phyloP scores from a whole-genome alignment of 352 stramenopile genomes.

The Aphanomyces stellatus region DNA sequence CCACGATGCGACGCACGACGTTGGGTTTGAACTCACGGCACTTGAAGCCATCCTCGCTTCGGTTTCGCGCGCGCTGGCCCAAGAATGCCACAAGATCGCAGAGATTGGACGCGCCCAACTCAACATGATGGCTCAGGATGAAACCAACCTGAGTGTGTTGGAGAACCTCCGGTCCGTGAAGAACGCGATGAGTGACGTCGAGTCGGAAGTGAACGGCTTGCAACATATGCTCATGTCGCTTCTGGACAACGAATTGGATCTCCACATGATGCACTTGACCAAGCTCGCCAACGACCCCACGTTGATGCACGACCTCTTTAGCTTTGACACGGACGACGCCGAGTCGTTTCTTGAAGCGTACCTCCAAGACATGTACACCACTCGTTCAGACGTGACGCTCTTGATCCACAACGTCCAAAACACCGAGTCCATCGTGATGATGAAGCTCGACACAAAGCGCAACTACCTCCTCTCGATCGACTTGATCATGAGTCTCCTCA shows the following conservation, averaged over 20 bases:
- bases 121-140: slow-evolving; percentile 6
- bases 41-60: slow-evolving; percentile 13
- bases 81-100: not conserved
- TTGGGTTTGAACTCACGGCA: slow-evolving; percentile 14
- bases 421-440: slow-evolving; percentile 21
- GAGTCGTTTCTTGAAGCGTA: slow-evolving; percentile 30
- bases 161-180: slow-evolving; percentile 14
- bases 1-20: not conserved
- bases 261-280: slow-evolving; percentile 17
- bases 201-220: slow-evolving; percentile 14
- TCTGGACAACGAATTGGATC: slow-evolving; percentile 19
- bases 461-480: slow-evolving; percentile 19
- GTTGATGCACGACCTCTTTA: slow-evolving; percentile 19
- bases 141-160: not conserved
- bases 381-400: not conserved
- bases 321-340: slow-evolving; percentile 31
- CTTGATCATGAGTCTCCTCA: slow-evolving; percentile 30
- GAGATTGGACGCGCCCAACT: not conserved
- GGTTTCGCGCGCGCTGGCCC: not conserved
- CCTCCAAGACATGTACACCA: slow-evolving; percentile 7
- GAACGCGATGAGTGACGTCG: slow-evolving; percentile 16
- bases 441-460: slow-evolving; percentile 18
- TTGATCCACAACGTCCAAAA: slow-evolving; percentile 19
- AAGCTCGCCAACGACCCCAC: not conserved
- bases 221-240: slow-evolving; percentile 4